Evolutionary conservation across 2,329 filamentous ascomycete genomes (phyloP).

Genomic region (Lasiodiplodia sp.): DNA sequence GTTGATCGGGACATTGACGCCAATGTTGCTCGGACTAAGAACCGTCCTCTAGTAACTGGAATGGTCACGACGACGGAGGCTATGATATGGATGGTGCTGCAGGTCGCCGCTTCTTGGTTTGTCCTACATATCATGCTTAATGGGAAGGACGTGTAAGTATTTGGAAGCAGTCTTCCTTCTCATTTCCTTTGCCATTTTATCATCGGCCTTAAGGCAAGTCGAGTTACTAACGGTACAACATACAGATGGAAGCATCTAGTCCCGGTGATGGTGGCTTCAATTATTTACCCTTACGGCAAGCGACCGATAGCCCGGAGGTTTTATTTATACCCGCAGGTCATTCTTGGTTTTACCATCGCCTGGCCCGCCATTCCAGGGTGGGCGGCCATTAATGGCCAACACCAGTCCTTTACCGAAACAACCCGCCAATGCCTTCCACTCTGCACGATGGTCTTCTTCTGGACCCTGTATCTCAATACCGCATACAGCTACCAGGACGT

Average conservation of each 20-base stretch:
- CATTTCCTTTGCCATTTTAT: background rate
- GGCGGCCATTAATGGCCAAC: background rate
- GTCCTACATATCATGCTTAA: background rate
- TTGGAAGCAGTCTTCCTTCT: background rate
- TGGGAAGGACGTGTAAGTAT: conserved; percentile 1
- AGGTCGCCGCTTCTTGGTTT: background rate
- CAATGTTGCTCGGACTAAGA: conserved; percentile 3
- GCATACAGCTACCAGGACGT: conserved; percentile 8
- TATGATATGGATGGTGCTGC: background rate
- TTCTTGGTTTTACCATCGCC: background rate
- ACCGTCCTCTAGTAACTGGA: background rate
- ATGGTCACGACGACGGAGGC: background rate
- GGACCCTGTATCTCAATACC: background rate
- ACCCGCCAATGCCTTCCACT: background rate
- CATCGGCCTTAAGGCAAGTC: background rate
- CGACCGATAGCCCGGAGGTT: background rate
- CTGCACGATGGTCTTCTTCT: background rate
- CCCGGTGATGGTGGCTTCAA: background rate
- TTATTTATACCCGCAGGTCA: background rate
- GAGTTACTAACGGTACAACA: background rate
- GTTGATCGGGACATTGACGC: background rate
- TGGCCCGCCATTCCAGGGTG: background rate
- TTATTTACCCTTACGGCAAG: background rate
- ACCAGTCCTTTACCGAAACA: background rate
- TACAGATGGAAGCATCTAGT: background rate